Evolutionary conservation across 345 rosid genomes (phyloP), one percentile per base, ranked within the genome.

Genomic region (Hibiscus tridactylites): DNA sequence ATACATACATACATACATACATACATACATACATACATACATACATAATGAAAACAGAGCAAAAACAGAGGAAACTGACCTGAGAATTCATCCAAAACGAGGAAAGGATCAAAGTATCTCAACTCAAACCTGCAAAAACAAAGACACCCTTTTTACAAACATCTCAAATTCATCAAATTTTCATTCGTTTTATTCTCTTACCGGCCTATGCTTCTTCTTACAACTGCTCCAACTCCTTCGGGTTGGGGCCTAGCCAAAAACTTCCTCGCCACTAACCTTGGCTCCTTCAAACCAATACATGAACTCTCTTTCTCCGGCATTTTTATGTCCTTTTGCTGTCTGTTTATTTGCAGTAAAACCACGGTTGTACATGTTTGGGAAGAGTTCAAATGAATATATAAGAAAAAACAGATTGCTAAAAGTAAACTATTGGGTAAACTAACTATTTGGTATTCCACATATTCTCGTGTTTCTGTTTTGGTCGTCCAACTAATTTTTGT

Each of bases 161-260:
- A 67, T 7, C 52, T 54, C 13, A 29, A 75, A 68, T 64, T 33
- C n/a, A 26, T 52, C 19, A 26, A 24, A 70, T 37, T 3, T 7
- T 46, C 31, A 76, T 12, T 26, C 61, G 9, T 62, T 24, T 59
- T 24, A 37, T 6, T 33, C 15, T 6, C 62, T 75, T 70, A 90
- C 98, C 97, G 81, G 77, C 98, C 98, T 42, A 93, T 89, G 85
- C 97, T 93, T 83, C 98, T 93, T 78, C 96, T 86, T 31, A 91
- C 98, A 63, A 82, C 72, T 70, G 97, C 93, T n/a, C 98, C 98
- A 2, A 85, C 68, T 0, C 98, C 98, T 85, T 91, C 98, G 46
- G 77, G 88, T 31, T 91, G 98, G n/a, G 89, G 93, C 83, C 91
- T 85, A 3, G 98, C 92, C 82, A 88, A 82, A 81, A 89, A 88